Evolutionary conservation across 768 basidiomycete genomes (phyloP).

Genomic region (Boletus reticulatus): DNA sequence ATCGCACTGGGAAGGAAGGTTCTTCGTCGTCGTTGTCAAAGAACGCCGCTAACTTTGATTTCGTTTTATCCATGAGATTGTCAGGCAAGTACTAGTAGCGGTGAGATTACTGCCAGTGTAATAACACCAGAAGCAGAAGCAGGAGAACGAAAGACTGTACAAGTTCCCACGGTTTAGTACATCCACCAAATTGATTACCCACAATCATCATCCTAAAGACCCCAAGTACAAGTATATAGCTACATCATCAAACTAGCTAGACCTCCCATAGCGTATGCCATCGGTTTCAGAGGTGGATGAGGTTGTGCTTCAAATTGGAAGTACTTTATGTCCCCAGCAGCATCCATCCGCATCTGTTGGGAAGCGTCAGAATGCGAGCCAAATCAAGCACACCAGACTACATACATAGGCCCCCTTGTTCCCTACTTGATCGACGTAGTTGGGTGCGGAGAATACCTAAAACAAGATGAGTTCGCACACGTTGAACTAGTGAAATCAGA

Average conservation of each 20-base stretch:
- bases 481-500: neutral
- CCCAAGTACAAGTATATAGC: too few relatives aligned
- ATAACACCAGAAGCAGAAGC: neutral
- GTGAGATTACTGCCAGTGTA: neutral
- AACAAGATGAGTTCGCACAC: slow-evolving; percentile 10
- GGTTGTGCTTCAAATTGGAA: slow-evolving; percentile 81
- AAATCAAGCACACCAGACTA: slow-evolving; percentile 11
- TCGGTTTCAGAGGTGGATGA: slow-evolving; percentile 89
- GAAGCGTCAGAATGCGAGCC: slow-evolving; percentile 4
- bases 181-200: too few relatives aligned
- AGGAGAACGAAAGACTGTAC: neutral
- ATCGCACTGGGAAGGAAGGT: slow-evolving; percentile 88
- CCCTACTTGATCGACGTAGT: slow-evolving; percentile 88
- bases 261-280: slow-evolving; percentile 80
- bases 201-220: too few relatives aligned
- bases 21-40: slow-evolving; percentile 86
- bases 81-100: neutral
- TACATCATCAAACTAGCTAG: slow-evolving; percentile 72
- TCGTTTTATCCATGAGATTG: slow-evolving; percentile 33
- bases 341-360: slow-evolving; percentile 76
- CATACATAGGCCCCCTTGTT: slow-evolving; percentile 92
- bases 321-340: slow-evolving; percentile 69
- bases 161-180: slow-evolving; percentile 29
- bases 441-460: slow-evolving; percentile 92
- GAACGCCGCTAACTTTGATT: slow-evolving; percentile 67